Evolutionary conservation across 768 basidiomycete species (phyloP).

Genomic region (Amanita pallidorosea): DNA sequence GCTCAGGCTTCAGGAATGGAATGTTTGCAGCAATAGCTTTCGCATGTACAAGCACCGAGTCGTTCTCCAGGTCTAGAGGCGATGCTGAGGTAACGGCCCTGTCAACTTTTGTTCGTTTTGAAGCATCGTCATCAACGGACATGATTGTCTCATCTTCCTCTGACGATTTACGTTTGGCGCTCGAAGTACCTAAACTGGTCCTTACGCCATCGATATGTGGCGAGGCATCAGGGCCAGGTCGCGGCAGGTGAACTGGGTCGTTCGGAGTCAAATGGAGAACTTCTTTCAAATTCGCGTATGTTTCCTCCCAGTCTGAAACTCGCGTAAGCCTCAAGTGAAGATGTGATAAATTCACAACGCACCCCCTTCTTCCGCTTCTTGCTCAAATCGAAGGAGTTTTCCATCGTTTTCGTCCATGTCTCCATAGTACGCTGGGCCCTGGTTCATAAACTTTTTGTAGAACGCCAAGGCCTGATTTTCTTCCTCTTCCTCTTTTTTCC

Average conservation of each 20-base stretch:
- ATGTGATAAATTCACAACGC: constrained; percentile 12
- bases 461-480: constrained; percentile 66
- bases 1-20: constrained; percentile 62
- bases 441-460: constrained; percentile 84
- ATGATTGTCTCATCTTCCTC: constrained; percentile 34
- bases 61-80: constrained; percentile 13
- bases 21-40: constrained; percentile 60
- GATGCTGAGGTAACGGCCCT: constrained; percentile 10
- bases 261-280: constrained; percentile 40
- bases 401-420: constrained; percentile 77
- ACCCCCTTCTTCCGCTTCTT: constrained; percentile 66
- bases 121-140: constrained; percentile 20
- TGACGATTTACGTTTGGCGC: constrained; percentile 45
- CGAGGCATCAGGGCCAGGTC: constrained; percentile 9
- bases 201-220: constrained; percentile 11
- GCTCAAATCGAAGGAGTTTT: constrained; percentile 62
- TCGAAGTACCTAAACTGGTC: constrained; percentile 13
- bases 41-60: constrained; percentile 29
- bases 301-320: constrained; percentile 54
- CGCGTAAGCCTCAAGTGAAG: background rate
- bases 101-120: constrained; percentile 22
- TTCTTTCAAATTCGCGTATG: constrained; percentile 42
- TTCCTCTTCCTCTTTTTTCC: constrained; percentile 82
- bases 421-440: constrained; percentile 84
- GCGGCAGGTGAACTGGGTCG: constrained; percentile 21